These are phyloP conservation scores for Lepiota subincarnata DNA, from an alignment of 768 basidiomycete genomes.

Conservation along the genomic window DNA sequence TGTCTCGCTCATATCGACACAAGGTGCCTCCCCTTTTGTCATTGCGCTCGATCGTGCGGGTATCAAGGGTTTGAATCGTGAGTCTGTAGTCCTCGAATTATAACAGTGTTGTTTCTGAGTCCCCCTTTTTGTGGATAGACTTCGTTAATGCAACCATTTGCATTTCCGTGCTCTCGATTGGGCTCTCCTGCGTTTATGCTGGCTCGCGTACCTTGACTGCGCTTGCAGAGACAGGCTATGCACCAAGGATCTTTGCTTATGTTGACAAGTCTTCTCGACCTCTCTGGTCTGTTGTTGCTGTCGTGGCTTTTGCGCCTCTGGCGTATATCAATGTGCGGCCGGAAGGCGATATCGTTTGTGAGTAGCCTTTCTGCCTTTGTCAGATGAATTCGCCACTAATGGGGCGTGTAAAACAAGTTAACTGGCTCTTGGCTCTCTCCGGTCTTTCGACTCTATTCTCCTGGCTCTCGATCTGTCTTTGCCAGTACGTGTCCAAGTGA, in stretches of 20 bases:
- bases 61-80: constrained; percentile 40
- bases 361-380: constrained; percentile 11
- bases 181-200: constrained; percentile 42
- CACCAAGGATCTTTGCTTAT: constrained; percentile 39
- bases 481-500: constrained; percentile 31
- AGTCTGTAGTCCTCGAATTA: constrained; percentile 9
- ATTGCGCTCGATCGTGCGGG: constrained; percentile 36
- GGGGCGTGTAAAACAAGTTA: constrained; percentile 22
- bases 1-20: neutral
- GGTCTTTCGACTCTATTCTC: constrained; percentile 44
- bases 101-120: neutral
- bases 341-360: constrained; percentile 36
- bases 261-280: constrained; percentile 47
- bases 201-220: constrained; percentile 43
- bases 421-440: constrained; percentile 42
- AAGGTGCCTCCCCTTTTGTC: constrained; percentile 41
- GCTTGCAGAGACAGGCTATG: constrained; percentile 43
- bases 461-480: constrained; percentile 42
- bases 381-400: neutral
- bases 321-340: constrained; percentile 35
- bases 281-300: constrained; percentile 34
- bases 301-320: constrained; percentile 34
- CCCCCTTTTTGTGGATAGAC: constrained; percentile 17
- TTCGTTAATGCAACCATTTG: constrained; percentile 42
- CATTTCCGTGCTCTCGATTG: constrained; percentile 43